These are phyloP conservation scores for Candida dajiaensis DNA, from an alignment of 805 yeast species.

Conservation along the genomic window DNA sequence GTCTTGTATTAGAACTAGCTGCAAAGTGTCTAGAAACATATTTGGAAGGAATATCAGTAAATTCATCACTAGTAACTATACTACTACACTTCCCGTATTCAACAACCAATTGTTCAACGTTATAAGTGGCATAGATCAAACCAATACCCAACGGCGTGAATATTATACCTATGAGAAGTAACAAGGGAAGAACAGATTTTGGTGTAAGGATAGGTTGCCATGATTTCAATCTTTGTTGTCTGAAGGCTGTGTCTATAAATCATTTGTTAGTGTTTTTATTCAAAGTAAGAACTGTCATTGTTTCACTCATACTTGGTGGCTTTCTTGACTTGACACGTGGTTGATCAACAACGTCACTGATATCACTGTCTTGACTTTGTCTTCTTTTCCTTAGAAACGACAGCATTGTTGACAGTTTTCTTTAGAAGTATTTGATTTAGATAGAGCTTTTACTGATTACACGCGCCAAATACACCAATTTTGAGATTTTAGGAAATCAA, in stretches of 20 bases:
- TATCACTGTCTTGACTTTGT: conserved; percentile 25
- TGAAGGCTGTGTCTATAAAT: conserved; percentile 59
- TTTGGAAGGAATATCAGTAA: conserved; percentile 49
- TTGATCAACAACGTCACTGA: conserved; percentile 20
- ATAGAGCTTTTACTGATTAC: no score
- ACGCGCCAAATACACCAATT: no score
- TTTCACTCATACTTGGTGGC: conserved; percentile 43
- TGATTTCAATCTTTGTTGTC: conserved; percentile 61
- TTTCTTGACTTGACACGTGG: conserved; percentile 38
- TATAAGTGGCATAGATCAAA: conserved; percentile 67
- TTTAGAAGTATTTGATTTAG: no score
- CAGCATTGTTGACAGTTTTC: conserved; percentile 7
- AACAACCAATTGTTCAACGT: conserved; percentile 68
- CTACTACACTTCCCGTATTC: conserved; percentile 69
- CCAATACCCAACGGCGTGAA: conserved; percentile 92
- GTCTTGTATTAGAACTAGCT: conserved; percentile 25
- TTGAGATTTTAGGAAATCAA: not conserved
- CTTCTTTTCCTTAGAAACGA: conserved; percentile 23
- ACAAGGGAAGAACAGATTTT: conserved; percentile 79
- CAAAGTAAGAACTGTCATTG: conserved; percentile 17
- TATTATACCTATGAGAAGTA: conserved; percentile 65
- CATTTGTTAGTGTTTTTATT: conserved; percentile 26
- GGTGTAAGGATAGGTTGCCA: conserved; percentile 90
- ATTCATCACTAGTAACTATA: conserved; percentile 39
- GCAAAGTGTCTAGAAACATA: conserved; percentile 60